Evolutionary conservation across 306 rosid species (phyloP), one percentile per base, ranked within the genome.

Genomic region (Trifolium fragiferum): DNA sequence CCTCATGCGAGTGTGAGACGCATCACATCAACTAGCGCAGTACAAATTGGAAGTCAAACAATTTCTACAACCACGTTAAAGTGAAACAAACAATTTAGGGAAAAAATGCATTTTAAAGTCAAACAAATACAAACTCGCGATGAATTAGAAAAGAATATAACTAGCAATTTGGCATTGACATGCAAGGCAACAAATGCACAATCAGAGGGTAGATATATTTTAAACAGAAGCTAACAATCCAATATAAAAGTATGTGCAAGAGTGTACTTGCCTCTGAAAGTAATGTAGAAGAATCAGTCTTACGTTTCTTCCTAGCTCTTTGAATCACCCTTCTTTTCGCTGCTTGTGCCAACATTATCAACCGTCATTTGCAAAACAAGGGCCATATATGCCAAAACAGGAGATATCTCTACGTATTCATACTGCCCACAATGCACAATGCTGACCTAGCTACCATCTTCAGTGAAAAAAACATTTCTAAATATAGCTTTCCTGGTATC

Each of bases 361-460:
- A 87, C 80, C 49, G 89, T 76, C 82, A 83, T 78, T 83, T 91
- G 96, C 81, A 84, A 78, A 61, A 87, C 92, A 76, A 94, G 93
- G 78, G 83, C 74, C 68, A 84, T 73, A 75, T 89, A 91, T 74
- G 97, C 96, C 84, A 87, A 76, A 80, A 91, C 81, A 35, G 96
- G 97, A 74, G 76, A 83, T 61, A 73, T 23, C 59, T 94, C 96
- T 83, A 88, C 73, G 75, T 67, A 88, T 70, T 83, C 91, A 58
- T 59, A 81, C 33, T 83, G 74, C 69, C 78, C 78, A 37, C 91
- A 88, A 74, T 90, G 85, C 85, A 83, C 64, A 78, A 91, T 87
- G 85, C 93, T 89, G 83, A 81, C 82, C 81, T 91, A 10, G 91
- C 86, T 63, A 94, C 82, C 66, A 86, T 70, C 84, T 90, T 91